A percentile compares a stretch with the other conserved stretches of the same genome.
Conservation (phyloP, 225 moss, liverwort and hornwort species). For the Anthoceros angustus region DNA sequence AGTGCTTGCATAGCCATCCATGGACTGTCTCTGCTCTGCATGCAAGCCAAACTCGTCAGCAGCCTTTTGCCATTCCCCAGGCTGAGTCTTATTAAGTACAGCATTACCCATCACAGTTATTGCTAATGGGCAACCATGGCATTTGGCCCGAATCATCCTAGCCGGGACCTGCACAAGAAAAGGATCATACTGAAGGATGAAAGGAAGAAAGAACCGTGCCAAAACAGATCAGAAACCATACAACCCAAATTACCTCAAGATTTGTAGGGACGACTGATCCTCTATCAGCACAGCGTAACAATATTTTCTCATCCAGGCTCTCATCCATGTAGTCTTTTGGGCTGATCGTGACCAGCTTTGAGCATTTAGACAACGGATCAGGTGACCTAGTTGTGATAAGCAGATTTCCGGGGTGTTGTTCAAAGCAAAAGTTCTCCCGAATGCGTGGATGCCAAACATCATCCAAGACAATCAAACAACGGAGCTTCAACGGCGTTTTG, state of each 20-base stretch:
- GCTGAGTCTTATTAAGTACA: neutral
- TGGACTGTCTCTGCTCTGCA: neutral
- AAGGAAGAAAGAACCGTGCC: neutral
- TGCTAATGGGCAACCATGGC: neutral
- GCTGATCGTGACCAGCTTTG: neutral
- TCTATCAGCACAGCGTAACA: neutral
- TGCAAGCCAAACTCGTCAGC: neutral
- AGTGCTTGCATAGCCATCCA: neutral
- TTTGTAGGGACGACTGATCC: neutral
- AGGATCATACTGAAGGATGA: neutral
- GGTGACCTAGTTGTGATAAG: neutral
- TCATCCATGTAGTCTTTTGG: neutral
- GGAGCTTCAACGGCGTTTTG: neutral
- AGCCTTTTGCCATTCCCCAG: neutral
- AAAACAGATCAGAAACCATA: neutral
- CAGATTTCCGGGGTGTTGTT: neutral
- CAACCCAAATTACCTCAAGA: neutral
- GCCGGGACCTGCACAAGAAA: neutral
- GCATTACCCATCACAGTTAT: neutral
- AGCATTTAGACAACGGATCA: neutral
- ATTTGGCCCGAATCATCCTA: neutral
- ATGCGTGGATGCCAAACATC: neutral
- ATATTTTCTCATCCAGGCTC: neutral
- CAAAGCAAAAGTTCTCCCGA: neutral
- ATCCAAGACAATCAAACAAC: conserved; percentile 3